Evolutionary conservation across 805 yeast genomes (phyloP).

Genomic region (Pichia nanzhaoensis): DNA sequence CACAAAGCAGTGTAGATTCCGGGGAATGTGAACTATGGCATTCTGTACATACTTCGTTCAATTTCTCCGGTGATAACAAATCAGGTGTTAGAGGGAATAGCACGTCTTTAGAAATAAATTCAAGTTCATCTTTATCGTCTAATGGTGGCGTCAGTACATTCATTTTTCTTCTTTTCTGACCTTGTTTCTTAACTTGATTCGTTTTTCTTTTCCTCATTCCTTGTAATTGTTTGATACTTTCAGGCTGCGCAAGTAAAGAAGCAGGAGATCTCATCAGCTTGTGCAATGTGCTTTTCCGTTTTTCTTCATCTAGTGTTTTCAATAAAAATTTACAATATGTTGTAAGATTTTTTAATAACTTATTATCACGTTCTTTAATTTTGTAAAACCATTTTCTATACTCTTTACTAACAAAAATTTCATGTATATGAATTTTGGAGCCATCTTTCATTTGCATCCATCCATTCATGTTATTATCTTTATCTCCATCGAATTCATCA

Average conservation of each 20-base stretch:
- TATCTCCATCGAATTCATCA: background rate
- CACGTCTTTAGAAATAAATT: background rate
- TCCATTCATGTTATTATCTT: slow-evolving; percentile 11
- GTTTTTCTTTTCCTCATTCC: slow-evolving; percentile 7
- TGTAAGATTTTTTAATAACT: slow-evolving; percentile 1
- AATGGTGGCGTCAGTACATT: slow-evolving; percentile 6
- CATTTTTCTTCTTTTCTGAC: background rate
- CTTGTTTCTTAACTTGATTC: background rate
- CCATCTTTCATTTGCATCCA: slow-evolving; percentile 14
- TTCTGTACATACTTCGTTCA: slow-evolving; percentile 24
- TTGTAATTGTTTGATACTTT: slow-evolving; percentile 3
- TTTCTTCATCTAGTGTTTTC: background rate
- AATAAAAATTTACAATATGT: slow-evolving; percentile 4
- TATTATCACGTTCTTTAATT: slow-evolving; percentile 2
- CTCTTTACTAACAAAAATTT: slow-evolving; percentile 19
- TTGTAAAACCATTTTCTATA: slow-evolving; percentile 11
- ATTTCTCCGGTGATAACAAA: slow-evolving; percentile 9
- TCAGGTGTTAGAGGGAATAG: slow-evolving; percentile 4
- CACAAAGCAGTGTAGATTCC: slow-evolving; percentile 51
- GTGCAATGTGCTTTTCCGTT: background rate
- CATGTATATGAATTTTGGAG: slow-evolving; percentile 28
- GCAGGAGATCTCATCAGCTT: slow-evolving; percentile 6
- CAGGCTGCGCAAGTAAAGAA: slow-evolving; percentile 8
- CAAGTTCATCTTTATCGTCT: background rate
- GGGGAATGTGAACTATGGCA: slow-evolving; percentile 45